Conservation (phyloP, 2,329 filamentous ascomycete genomes). For the Cercospora janseana region DNA sequence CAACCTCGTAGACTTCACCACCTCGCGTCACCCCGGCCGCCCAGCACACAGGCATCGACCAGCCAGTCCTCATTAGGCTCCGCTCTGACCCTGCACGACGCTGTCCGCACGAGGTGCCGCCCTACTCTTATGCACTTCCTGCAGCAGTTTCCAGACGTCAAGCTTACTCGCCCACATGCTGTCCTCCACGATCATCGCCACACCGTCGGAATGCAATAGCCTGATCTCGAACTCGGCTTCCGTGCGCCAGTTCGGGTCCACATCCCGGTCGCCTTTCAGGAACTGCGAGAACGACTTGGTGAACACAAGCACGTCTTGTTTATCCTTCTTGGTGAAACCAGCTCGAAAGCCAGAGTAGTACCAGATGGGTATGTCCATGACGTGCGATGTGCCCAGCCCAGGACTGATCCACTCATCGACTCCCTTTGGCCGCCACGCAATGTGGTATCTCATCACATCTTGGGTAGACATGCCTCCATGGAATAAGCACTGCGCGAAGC, state of each 20-base stretch:
- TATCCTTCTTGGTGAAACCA: constrained; percentile 20
- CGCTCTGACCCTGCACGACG: constrained; percentile 9
- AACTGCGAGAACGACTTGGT: constrained; percentile 18
- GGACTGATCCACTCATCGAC: constrained; percentile 15
- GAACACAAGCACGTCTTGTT: constrained; percentile 23
- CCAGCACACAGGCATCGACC: no score
- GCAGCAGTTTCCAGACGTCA: constrained; percentile 21
- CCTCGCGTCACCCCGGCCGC: no score
- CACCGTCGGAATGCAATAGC: constrained; percentile 16
- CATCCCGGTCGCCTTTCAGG: constrained; percentile 18
- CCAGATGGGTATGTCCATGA: constrained; percentile 22
- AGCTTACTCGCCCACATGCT: constrained; percentile 16
- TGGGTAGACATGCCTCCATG: constrained; percentile 24
- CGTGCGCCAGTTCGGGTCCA: constrained; percentile 18
- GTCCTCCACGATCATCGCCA: constrained; percentile 18
- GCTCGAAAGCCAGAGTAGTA: constrained; percentile 23
- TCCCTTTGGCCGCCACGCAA: constrained; percentile 19
- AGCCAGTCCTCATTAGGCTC: neutral
- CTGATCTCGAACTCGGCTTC: constrained; percentile 22
- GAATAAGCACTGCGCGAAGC: constrained; percentile 21
- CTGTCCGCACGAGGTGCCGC: constrained; percentile 5
- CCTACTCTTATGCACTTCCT: constrained; percentile 18
- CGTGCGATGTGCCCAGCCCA: constrained; percentile 14
- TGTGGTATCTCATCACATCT: constrained; percentile 23
- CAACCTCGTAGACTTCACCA: no score